Evolutionary conservation across 148 eudicot species (phyloP).

Genomic region (Vaccinium vitisidaea): DNA sequence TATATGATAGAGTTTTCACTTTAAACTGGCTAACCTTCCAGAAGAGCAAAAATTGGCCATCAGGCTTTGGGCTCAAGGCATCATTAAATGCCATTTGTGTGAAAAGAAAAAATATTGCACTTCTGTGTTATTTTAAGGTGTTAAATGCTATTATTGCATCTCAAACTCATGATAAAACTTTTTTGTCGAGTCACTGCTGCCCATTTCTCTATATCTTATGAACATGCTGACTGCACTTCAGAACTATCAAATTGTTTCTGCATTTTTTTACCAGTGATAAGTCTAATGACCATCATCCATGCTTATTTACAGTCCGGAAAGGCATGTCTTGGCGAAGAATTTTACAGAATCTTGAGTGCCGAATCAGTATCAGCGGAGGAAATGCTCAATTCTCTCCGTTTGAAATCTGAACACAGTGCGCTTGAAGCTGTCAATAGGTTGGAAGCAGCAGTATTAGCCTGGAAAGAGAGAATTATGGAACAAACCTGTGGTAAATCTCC

Average conservation of each 20-base stretch:
- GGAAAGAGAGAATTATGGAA: slow-evolving; percentile 66
- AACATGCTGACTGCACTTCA: not conserved
- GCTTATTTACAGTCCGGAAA: slow-evolving; percentile 64
- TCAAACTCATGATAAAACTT: not conserved
- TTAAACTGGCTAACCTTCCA: not conserved
- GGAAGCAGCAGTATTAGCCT: slow-evolving; percentile 77
- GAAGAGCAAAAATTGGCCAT: not conserved
- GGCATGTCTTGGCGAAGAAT: slow-evolving; percentile 75
- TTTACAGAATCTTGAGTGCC: slow-evolving; percentile 52
- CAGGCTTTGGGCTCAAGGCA: not conserved
- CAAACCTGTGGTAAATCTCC: slow-evolving; percentile 52
- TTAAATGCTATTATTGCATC: not conserved
- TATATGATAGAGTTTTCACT: not conserved
- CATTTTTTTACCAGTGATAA: not conserved
- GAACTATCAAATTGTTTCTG: not conserved
- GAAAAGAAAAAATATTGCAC: not conserved
- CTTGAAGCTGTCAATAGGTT: slow-evolving; percentile 77
- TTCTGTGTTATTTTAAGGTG: not conserved
- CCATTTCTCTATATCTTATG: not conserved
- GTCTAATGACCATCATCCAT: not conserved
- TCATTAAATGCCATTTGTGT: not conserved
- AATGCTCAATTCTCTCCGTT: slow-evolving; percentile 51
- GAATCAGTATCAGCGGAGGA: slow-evolving; percentile 55
- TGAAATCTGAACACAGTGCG: slow-evolving; percentile 66
- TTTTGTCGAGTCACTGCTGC: not conserved